Evolutionary conservation across 768 basidiomycete species (phyloP), one percentile per base, ranked within the genome.

Genomic region (Infundibulicybe gibba): DNA sequence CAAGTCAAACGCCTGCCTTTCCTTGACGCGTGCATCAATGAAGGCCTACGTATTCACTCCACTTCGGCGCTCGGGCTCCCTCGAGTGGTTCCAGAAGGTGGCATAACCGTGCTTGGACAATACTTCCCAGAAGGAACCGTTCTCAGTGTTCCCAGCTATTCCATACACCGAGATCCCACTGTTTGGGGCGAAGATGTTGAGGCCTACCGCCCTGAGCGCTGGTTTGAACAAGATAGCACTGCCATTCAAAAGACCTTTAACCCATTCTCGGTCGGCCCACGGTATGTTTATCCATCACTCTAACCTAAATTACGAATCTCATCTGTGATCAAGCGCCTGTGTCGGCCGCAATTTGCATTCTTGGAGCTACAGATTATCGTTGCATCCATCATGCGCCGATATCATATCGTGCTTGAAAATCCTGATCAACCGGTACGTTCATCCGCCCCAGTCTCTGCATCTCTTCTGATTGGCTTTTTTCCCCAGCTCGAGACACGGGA

Each of bases 11-110:
- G 70, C 1, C 69, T 91, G 14, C 77, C 85, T 6, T 94, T 90
- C 64, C 77, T 94, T 54, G 83, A 90, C 40, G 92, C 93, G 0
- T 88, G 85, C 63, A 87, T 95, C 67, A 83, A 90, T 60, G 94
- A 97, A 65, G 85, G 75, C 2, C 74, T 97, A 25, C 83, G 94
- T 2, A 60, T 92, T 6, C 91, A 94, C 68, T 87, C 89, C 1
- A 92, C 92, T 0, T 88, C 85, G 3, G 79, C 83, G 4, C 71
- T 94, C 21, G 94, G 94, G 12, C 79, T 97, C 14, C 89, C 94
- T 17, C 82, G 92, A 15, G 51, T 87, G 34, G 85, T 84, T 8
- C 87, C 90, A 1, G 74, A 82, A 43, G 87, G 81, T 39, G 91
- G 92, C 1, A 60, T 93, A 48, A 80, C 75, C 1, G 65, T 87